Base-by-base conservation (phyloP, 345 rosid genomes). In the Gossypium ekmanianum region DNA sequence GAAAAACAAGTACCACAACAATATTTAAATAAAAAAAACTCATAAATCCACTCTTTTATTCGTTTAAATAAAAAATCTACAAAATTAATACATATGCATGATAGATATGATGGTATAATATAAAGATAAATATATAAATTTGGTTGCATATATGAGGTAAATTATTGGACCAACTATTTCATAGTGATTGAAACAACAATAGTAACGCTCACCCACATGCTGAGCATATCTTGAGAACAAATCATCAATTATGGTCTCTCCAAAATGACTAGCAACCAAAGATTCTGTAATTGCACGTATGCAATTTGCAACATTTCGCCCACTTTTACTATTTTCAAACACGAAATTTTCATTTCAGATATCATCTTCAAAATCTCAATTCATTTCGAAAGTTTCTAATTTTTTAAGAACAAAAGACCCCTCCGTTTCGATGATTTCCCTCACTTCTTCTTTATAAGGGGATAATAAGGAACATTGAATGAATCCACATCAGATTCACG, bases 351-450 rank as follows among this genome's bases (percentile, higher is more conserved):
- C 18, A 47, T 41, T 62, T 3, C 4, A 13, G 2, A 0, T 16
- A 6, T 11, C 2, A 22, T 20, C 39, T 61, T 55, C 55, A 11
- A 9, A 41, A 59, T 72, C 72, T 70, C 75, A 76, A 68, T 73
- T 65, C 20, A 22, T 4, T 44, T 73, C 81, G 39, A 77, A 74
- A 7, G 2, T 59, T 51, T 78, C 82, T 7, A 87, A 47, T 26
- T 76, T 67, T 18, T 74, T 76, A 45, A 22, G 61, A 22, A 3
- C 2, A 0, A 57, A 57, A 57, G 61, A 57, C 14, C 61, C 61
- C 22, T 57, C 61, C 0, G 2, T 22, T 22, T 57, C 29, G 7
- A 57, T 57, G 14, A 22, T 57, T 20, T 57, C 29, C 7, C 29
- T 57, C 16, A 57, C 6, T 57, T 57, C 61, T 57, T 57, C 61